These are phyloP conservation scores for Podaxis sp. DNA, from an alignment of 768 basidiomycete genomes.

Conservation along the genomic window DNA sequence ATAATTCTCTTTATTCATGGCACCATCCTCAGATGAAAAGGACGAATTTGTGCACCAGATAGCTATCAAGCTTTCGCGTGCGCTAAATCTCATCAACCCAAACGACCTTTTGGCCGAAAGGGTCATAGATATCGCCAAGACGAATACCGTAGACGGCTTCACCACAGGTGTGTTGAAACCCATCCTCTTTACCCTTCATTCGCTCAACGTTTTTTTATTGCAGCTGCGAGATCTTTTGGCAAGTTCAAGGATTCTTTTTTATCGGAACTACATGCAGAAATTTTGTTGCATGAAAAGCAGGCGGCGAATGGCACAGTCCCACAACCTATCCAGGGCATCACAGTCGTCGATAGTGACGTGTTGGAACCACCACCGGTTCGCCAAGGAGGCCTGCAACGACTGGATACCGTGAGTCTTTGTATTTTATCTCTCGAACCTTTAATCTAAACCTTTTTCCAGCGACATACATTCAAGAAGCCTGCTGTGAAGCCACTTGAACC, in stretches of 20 bases:
- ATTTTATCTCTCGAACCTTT: not conserved
- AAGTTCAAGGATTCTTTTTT: conserved; percentile 81
- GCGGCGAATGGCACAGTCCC: conserved; percentile 48
- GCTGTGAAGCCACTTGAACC: conserved; percentile 62
- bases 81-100: conserved; percentile 74
- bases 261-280: conserved; percentile 74
- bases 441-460: conserved; percentile 32
- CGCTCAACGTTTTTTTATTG: not conserved
- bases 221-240: conserved; percentile 79
- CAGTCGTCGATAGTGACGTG: conserved; percentile 75
- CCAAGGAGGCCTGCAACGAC: conserved; percentile 72
- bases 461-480: conserved; percentile 78
- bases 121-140: conserved; percentile 78
- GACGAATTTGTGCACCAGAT: conserved; percentile 60
- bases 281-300: conserved; percentile 67
- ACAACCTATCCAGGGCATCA: conserved; percentile 70
- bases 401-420: conserved; percentile 48
- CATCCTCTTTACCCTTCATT: not conserved
- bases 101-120: conserved; percentile 78
- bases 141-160: conserved; percentile 60
- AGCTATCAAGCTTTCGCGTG: conserved; percentile 76
- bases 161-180: conserved; percentile 49
- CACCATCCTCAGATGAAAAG: conserved; percentile 19
- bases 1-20: conserved; percentile 15
- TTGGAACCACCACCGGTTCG: conserved; percentile 76